Conservation (phyloP, 768 basidiomycete genomes). For the Lentinus brumalis region DNA sequence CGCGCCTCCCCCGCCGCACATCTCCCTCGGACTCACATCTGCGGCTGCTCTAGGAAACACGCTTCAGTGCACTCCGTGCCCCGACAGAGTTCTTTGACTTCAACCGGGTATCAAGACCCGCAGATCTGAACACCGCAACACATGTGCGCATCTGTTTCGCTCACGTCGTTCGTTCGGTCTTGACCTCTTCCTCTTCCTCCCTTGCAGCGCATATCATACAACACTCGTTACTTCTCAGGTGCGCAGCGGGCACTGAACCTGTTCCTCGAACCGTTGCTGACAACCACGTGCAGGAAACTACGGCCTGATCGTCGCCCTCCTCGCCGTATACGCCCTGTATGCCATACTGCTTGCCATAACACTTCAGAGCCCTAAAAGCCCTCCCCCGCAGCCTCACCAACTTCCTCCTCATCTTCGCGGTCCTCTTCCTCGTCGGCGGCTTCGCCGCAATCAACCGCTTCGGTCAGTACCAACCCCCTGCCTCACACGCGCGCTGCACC, state of each 20-base stretch:
- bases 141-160: slow-evolving; percentile 49
- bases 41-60: slow-evolving; percentile 60
- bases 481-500: neutral
- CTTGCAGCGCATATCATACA: slow-evolving; percentile 85
- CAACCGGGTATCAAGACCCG: slow-evolving; percentile 81
- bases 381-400: slow-evolving; percentile 67
- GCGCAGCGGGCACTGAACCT: neutral
- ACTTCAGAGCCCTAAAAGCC: neutral
- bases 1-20: neutral
- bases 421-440: slow-evolving; percentile 89
- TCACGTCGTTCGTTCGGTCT: neutral
- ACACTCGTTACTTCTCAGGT: slow-evolving; percentile 89
- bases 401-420: slow-evolving; percentile 76
- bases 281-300: slow-evolving; percentile 71
- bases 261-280: neutral
- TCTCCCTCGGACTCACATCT: slow-evolving; percentile 8
- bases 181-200: slow-evolving; percentile 1
- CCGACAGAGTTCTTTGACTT: slow-evolving; percentile 82
- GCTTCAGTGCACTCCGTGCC: slow-evolving; percentile 72
- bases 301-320: slow-evolving; percentile 68
- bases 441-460: slow-evolving; percentile 89
- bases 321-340: slow-evolving; percentile 88
- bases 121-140: slow-evolving; percentile 77
- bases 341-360: slow-evolving; percentile 27
- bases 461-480: slow-evolving; percentile 47